phyloP scores from a whole-genome alignment of 1,139 yeast genomes.

The Scheffersomyces stambukii region DNA sequence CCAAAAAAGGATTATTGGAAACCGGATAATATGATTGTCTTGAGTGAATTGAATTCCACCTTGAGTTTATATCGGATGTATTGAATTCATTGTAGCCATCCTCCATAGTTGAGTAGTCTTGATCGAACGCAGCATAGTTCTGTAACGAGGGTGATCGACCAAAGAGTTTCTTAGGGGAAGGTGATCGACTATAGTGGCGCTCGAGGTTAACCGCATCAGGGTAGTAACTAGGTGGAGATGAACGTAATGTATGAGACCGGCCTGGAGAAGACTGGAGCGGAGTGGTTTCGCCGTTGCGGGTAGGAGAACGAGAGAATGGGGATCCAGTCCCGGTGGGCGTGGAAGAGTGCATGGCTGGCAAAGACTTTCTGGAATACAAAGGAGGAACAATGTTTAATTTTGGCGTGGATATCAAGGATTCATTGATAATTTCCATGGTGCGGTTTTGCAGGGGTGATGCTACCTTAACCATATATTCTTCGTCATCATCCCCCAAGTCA shows the following conservation, averaged over 20 bases:
- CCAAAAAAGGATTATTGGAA: slow-evolving; percentile 14
- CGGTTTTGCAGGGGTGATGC: slow-evolving; percentile 8
- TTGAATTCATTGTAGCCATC: slow-evolving; percentile 10
- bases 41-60: slow-evolving; percentile 16
- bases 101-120: slow-evolving; percentile 1
- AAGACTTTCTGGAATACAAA: slow-evolving; percentile 5
- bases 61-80: slow-evolving; percentile 8
- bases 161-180: slow-evolving; percentile 25
- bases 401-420: slow-evolving; percentile 7
- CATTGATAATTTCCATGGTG: slow-evolving; percentile 8
- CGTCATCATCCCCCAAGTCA: slow-evolving; percentile 3
- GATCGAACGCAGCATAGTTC: no score
- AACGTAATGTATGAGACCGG: not conserved
- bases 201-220: slow-evolving; percentile 1
- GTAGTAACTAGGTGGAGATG: slow-evolving; percentile 2
- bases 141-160: not conserved
- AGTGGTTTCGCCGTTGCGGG: not conserved
- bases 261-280: slow-evolving; percentile 1
- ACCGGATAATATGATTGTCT: slow-evolving; percentile 12
- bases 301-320: no score
- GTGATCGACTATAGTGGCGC: slow-evolving; percentile 28
- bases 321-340: no score
- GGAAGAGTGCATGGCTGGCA: slow-evolving; percentile 1
- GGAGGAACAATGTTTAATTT: slow-evolving; percentile 8
- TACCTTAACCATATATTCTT: slow-evolving; percentile 3